Base-by-base conservation (phyloP, 139 green algal species). In the Chlamydomonas incerta region DNA sequence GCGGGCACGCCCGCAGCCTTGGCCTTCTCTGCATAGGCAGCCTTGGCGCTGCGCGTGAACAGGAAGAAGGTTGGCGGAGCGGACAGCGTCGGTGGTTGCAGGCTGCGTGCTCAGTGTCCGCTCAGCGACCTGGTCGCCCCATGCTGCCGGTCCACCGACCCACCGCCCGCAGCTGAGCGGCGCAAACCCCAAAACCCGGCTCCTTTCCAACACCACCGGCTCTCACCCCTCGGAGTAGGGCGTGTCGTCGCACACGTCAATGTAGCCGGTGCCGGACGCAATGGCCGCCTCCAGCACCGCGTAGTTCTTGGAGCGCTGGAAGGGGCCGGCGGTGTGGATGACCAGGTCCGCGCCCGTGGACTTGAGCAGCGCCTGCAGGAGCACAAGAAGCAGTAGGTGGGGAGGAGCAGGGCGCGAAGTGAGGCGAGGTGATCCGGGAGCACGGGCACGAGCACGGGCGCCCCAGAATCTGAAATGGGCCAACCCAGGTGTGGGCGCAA, bases 191-290 rank as follows among this genome's bases (percentile, higher is more conserved):
- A n/a, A n/a, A n/a, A n/a, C n/a, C n/a, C n/a, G n/a, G n/a, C n/a
- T n/a, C n/a, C n/a, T n/a, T n/a, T n/a, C n/a, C n/a, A n/a, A n/a
- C n/a, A n/a, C n/a, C n/a, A n/a, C n/a, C n/a, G n/a, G n/a, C n/a
- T n/a, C 86, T 24, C 73, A 95, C 92, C 80, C 68, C 65, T 94
- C 87, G 26, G 93, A 92, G 88, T 96, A 97, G 6, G 90, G 87
- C 33, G 92, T 88, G 88, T 99, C 97, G 82, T 99, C 97, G 68
- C 96, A 99, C 11, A 99, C 95, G 86, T 99, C 97, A 57, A 99
- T 88, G 87, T 99, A 99, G 0, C 95, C 90, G 29, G 91, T 95
- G 0, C 90, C 87, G 1, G 81, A 84, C 0, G 90, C 90, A 0
- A 99, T 96, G n/a, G 92, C 91, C 26, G 96, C 94, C 71, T 98